Evolutionary conservation across 208 protist genomes (phyloP).

Genomic region (Wallacemonas sp.): DNA sequence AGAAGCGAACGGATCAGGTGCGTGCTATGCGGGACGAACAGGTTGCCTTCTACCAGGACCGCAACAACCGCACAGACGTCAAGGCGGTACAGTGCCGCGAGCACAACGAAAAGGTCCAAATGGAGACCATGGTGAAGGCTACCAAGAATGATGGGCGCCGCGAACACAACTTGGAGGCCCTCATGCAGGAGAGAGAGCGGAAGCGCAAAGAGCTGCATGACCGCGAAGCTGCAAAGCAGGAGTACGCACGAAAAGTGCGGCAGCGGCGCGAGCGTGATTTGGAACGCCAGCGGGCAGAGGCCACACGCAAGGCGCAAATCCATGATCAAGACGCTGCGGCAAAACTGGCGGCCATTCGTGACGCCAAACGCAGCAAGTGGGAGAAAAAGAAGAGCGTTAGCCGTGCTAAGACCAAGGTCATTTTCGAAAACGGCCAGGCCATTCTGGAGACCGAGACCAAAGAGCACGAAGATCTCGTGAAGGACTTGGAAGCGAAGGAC

Average conservation of each 20-base stretch:
- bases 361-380: slow-evolving; percentile 38
- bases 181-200: slow-evolving; percentile 46
- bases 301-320: slow-evolving; percentile 26
- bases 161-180: slow-evolving; percentile 32
- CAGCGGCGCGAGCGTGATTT: slow-evolving; percentile 26
- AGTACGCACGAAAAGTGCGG: slow-evolving; percentile 34
- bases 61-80: slow-evolving; percentile 44
- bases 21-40: slow-evolving; percentile 45
- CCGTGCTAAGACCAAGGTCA: slow-evolving; percentile 38
- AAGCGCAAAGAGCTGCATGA: slow-evolving; percentile 52
- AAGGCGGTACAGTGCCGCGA: slow-evolving; percentile 43
- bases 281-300: slow-evolving; percentile 36
- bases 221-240: slow-evolving; percentile 31
- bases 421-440: slow-evolving; percentile 45
- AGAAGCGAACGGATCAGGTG: slow-evolving; percentile 44
- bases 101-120: slow-evolving; percentile 38
- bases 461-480: slow-evolving; percentile 46
- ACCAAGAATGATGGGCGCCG: slow-evolving; percentile 47
- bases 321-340: slow-evolving; percentile 42
- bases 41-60: slow-evolving; percentile 50
- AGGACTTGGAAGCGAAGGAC: slow-evolving; percentile 54
- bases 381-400: slow-evolving; percentile 32
- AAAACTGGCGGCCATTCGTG: slow-evolving; percentile 46
- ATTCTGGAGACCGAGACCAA: slow-evolving; percentile 37
- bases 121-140: slow-evolving; percentile 37